Percentiles rank a stretch among this genome's conserved stretches.
Conservation (phyloP, 305 asterid genomes). For the Fraxinus velutina region DNA sequence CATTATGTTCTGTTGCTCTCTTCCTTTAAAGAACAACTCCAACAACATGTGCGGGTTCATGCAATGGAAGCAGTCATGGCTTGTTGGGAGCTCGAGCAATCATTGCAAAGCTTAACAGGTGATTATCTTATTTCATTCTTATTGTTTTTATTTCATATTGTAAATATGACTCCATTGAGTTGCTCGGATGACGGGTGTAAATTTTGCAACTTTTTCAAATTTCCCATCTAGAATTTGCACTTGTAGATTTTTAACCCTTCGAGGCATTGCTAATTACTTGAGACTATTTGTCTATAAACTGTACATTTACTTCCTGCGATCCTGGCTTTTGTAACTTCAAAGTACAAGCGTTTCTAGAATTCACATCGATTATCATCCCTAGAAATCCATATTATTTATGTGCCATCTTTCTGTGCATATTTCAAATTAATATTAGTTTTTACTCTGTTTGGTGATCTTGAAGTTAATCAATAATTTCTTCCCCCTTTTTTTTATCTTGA, state of each 20-base stretch:
- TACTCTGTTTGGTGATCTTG: neutral
- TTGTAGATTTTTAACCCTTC: neutral
- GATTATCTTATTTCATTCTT: constrained; percentile 8
- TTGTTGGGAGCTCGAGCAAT: constrained; percentile 99
- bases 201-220: neutral
- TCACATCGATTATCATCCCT: neutral
- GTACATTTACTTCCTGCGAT: neutral
- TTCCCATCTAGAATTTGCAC: neutral
- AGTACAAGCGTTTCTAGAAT: constrained; percentile 1
- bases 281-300: neutral
- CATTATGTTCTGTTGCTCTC: constrained; percentile 88
- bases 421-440: neutral
- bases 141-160: constrained; percentile 4
- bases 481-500: neutral
- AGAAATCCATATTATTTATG: neutral
- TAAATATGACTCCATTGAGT: neutral
- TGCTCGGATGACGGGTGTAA: neutral
- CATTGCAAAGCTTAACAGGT: constrained; percentile 95
- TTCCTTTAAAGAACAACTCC: constrained; percentile 94
- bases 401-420: constrained; percentile 10
- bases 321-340: neutral
- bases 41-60: constrained; percentile 95
- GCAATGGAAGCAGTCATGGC: constrained; percentile 99
- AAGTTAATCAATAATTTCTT: neutral
- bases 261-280: neutral